Percentiles rank a stretch among this genome's conserved stretches.
These are phyloP conservation scores for Cinnamomum micranthum DNA, from an alignment of 164 flowering plant genomes.

Conservation along the genomic window DNA sequence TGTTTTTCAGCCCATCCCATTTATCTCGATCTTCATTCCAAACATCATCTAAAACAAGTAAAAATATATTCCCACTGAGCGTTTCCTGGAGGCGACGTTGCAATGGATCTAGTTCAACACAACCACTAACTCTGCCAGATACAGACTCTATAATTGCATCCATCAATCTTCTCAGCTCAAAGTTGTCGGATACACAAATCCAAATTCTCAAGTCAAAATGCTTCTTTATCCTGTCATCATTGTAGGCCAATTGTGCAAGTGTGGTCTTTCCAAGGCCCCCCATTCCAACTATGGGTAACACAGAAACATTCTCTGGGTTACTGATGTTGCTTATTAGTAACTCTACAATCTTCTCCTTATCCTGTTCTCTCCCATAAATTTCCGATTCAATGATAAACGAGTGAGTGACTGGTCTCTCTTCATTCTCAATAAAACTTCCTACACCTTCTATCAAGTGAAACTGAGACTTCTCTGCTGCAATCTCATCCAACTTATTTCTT, in stretches of 20 bases:
- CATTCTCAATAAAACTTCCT: neutral
- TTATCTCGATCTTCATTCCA: conserved; percentile 10
- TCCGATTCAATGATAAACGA: neutral
- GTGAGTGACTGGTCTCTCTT: neutral
- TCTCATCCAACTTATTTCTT: neutral
- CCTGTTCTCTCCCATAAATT: conserved; percentile 4
- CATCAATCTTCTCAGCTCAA: neutral
- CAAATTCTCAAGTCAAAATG: conserved; percentile 1
- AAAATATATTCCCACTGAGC: conserved; percentile 9
- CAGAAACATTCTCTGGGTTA: neutral
- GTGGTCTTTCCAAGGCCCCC: conserved; percentile 16
- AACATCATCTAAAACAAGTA: conserved; percentile 17
- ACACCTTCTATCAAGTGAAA: conserved; percentile 1
- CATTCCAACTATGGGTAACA: conserved; percentile 9
- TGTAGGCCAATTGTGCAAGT: conserved; percentile 6
- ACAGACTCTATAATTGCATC: conserved; percentile 7
- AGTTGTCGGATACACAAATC: conserved; percentile 11
- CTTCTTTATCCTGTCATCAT: neutral
- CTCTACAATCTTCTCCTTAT: conserved; percentile 3
- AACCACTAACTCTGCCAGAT: neutral
- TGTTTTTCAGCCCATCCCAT: conserved; percentile 6
- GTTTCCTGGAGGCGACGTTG: conserved; percentile 3
- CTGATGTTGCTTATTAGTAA: neutral
- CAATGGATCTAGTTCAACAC: neutral
- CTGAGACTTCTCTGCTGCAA: neutral